A percentile compares a stretch with the other conserved stretches of the same genome.
Evolutionary conservation across 345 rosid genomes (phyloP).

Genomic region (Turnera subulata): DNA sequence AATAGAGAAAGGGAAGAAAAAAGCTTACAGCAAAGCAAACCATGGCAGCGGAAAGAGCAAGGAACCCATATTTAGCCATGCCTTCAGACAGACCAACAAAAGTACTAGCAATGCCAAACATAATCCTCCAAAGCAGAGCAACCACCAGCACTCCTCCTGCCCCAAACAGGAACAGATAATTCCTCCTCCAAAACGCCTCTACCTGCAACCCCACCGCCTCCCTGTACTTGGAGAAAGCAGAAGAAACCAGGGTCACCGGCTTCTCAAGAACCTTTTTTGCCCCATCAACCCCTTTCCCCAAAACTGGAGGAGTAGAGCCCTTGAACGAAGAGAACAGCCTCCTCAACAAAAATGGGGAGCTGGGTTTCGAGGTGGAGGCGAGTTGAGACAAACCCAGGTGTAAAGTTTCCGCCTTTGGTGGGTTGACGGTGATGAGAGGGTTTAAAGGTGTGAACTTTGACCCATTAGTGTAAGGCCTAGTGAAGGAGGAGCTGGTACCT

Average conservation of each 20-base stretch:
- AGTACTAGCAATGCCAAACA: slow-evolving; percentile 84
- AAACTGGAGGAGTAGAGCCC: slow-evolving; percentile 22
- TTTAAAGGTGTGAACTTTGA: neutral
- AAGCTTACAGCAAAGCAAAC: slow-evolving; percentile 82
- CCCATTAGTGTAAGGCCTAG: slow-evolving; percentile 14
- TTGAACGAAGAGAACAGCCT: slow-evolving; percentile 23
- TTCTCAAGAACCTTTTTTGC: slow-evolving; percentile 49
- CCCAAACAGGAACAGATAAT: slow-evolving; percentile 56
- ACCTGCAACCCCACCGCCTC: slow-evolving; percentile 70
- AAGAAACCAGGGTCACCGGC: slow-evolving; percentile 45
- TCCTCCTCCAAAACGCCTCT: slow-evolving; percentile 76
- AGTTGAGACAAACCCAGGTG: slow-evolving; percentile 35
- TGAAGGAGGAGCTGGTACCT: neutral
- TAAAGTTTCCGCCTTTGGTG: slow-evolving; percentile 32
- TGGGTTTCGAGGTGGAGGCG: slow-evolving; percentile 13
- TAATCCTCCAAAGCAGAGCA: slow-evolving; percentile 75
- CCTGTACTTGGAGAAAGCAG: slow-evolving; percentile 54
- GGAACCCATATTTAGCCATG: slow-evolving; percentile 88
- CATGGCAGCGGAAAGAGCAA: slow-evolving; percentile 83
- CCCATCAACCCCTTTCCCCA: slow-evolving; percentile 29
- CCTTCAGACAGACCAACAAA: slow-evolving; percentile 85
- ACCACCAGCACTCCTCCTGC: slow-evolving; percentile 62
- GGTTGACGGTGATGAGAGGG: slow-evolving; percentile 21
- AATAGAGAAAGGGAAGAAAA: neutral
- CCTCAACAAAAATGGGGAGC: slow-evolving; percentile 7